Base-by-base conservation (phyloP, 768 basidiomycete species). In the Leccinellum luteum region DNA sequence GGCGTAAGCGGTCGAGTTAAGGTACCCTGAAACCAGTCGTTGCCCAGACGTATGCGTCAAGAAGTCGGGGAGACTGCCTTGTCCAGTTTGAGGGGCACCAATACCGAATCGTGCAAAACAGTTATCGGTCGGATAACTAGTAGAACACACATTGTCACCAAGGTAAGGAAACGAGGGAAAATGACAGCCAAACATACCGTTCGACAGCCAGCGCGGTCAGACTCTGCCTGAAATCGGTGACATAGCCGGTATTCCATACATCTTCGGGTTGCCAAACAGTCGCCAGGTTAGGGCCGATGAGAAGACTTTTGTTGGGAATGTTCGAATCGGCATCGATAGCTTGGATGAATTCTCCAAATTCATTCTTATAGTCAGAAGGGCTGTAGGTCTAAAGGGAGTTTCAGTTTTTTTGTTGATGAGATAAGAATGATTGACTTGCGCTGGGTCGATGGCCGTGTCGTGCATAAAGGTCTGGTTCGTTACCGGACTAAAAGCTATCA, bases 381-480 rank as follows among this genome's bases (percentile, higher is more conserved):
- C 58, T 54, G 48, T 59, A 69, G 3, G 58, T n/a, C 64, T 65
- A n/a, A 25, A 3, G 25, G 25, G 25, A 25, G 25, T 25, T 25
- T 25, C n/a, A 25, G 25, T 25, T 25, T 25, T 25, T 25, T 25
- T 25, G 25, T 3, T 2, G 25, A 25, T 25, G 3, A 25, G 4
- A 25, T 17, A 14, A 13, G 23, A 5, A 27, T n/a, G 19, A 12
- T 31, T 23, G 14, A 47, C 55, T 12, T 38, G 66, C 64, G 1
- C 52, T 56, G 0, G 66, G 55, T 19, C 78, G 71, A 47, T 75
- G 75, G 13, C 72, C 68, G 59, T 78, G 76, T 34, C 73, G 75
- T 10, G 77, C 72, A 61, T 86, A 92, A 60, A 90, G 79, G 75
- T 93, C 90, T 15, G 89, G 90, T 71, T 92, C 90, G 66, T 92